phyloP scores from a whole-genome alignment of 208 protist genomes.

The Crithidia sp. region DNA sequence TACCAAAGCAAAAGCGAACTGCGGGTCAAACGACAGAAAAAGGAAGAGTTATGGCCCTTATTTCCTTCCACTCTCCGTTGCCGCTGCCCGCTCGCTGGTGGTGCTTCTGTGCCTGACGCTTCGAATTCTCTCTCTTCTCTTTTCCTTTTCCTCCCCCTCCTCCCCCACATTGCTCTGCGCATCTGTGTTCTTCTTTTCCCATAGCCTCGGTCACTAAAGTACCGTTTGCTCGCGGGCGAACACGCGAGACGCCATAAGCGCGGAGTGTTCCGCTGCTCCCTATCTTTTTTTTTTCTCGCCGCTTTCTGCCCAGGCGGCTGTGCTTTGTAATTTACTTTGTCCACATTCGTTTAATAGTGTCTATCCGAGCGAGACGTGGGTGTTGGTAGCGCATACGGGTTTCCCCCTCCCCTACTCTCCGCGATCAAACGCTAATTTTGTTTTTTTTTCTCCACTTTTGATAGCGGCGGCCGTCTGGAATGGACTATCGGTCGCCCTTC shows the following conservation, averaged over 20 bases:
- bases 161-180: background rate
- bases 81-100: too few relatives aligned
- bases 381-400: too few relatives aligned
- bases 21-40: background rate
- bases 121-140: background rate
- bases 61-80: too few relatives aligned
- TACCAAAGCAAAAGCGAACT: background rate
- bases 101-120: background rate
- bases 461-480: conserved; percentile 7
- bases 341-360: too few relatives aligned
- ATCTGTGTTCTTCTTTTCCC: background rate
- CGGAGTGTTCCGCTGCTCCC: too few relatives aligned
- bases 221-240: too few relatives aligned
- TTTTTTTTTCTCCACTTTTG: background rate
- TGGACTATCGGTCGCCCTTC: conserved; percentile 90
- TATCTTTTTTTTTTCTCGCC: too few relatives aligned
- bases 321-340: too few relatives aligned
- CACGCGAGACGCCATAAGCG: too few relatives aligned
- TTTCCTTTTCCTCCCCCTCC: conserved; percentile 1
- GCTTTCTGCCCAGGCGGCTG: too few relatives aligned
- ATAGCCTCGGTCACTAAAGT: background rate
- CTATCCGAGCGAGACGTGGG: too few relatives aligned
- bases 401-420: background rate
- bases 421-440: background rate
- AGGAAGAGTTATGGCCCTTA: background rate